Conservation (phyloP, 345 rosid species). For the Citrus cavaleriei region DNA sequence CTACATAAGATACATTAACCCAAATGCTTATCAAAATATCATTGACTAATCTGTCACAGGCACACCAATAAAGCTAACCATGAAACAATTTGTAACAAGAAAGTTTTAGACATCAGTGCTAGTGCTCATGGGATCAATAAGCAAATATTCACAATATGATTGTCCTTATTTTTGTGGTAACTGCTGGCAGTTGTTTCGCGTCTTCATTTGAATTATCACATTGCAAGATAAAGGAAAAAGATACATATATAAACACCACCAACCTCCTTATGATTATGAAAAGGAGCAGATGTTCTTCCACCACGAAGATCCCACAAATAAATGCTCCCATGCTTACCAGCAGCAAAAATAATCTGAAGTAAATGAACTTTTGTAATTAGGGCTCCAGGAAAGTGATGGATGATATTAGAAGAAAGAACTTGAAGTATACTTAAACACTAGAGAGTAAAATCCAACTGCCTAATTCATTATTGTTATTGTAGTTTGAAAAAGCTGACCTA, state of each 20-base stretch:
- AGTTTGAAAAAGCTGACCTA: not conserved
- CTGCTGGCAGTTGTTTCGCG: not conserved
- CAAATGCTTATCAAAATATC: not conserved
- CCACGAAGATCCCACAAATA: conserved; percentile 93
- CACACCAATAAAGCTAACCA: not conserved
- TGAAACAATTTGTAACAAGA: not conserved
- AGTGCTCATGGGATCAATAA: not conserved
- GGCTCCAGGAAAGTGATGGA: conserved; percentile 7
- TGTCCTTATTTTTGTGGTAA: not conserved
- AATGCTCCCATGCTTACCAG: conserved; percentile 66
- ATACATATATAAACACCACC: not conserved
- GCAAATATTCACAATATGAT: not conserved
- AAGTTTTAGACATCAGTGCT: not conserved
- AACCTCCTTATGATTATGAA: conserved; percentile 72
- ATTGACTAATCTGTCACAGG: not conserved
- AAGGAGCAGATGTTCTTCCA: conserved; percentile 63
- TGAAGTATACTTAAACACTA: not conserved
- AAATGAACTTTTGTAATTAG: conserved; percentile 11
- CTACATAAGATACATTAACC: not conserved
- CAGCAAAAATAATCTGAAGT: conserved; percentile 65
- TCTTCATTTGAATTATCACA: not conserved
- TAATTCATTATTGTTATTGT: not conserved
- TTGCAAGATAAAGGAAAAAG: not conserved
- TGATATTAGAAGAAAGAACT: not conserved
- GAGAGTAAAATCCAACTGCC: not conserved